phyloP scores from a whole-genome alignment of 2,329 filamentous ascomycete species.

The Fusarium chuoi region DNA sequence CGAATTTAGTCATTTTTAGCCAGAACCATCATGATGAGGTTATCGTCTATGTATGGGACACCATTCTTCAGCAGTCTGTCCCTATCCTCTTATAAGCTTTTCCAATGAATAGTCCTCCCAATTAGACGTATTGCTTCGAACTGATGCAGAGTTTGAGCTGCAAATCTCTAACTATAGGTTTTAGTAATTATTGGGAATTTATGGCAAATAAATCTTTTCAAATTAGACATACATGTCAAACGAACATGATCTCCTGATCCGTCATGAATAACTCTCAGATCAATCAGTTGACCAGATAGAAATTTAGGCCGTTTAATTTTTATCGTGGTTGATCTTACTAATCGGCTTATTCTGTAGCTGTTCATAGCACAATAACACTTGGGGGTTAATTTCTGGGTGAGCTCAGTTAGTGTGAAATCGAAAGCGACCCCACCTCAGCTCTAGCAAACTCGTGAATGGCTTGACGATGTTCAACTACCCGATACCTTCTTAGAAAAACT shows the following conservation, averaged over 20 bases:
- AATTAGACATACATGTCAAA: too few relatives aligned
- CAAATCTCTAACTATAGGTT: too few relatives aligned
- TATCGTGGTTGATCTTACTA: not conserved
- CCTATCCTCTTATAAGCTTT: too few relatives aligned
- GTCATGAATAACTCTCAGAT: not conserved
- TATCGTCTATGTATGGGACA: rapidly evolving
- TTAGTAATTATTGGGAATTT: rapidly evolving
- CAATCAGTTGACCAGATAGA: not conserved
- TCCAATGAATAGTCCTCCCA: not conserved
- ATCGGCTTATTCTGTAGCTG: not conserved
- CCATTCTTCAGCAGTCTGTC: too few relatives aligned
- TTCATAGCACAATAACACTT: not conserved
- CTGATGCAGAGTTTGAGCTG: too few relatives aligned
- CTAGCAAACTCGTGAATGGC: too few relatives aligned
- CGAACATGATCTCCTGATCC: not conserved
- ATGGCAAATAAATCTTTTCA: not conserved
- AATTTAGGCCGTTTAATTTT: too few relatives aligned
- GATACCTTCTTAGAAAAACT: not conserved
- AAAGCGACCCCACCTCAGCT: not conserved
- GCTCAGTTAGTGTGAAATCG: not conserved
- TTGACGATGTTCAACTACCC: not conserved
- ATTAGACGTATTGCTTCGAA: not conserved
- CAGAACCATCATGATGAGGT: not conserved
- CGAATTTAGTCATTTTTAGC: not conserved
- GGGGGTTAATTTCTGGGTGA: rapidly evolving